Percentiles rank a stretch among this genome's conserved stretches.
phyloP scores from a whole-genome alignment of 768 basidiomycete genomes.

The Hysterangium stoloniferum region DNA sequence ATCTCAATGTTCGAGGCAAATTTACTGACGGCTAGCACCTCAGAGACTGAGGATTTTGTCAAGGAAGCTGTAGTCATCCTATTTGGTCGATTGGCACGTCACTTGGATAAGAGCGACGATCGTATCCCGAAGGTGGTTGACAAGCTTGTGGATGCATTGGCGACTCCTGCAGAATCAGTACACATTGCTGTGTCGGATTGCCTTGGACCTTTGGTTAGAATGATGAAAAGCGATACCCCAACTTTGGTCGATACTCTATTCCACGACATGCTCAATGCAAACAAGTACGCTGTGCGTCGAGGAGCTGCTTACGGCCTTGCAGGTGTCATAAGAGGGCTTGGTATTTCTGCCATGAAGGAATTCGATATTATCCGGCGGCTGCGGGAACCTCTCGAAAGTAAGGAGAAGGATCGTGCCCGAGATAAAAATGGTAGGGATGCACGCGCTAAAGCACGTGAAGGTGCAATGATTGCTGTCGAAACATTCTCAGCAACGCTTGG shows the following conservation, averaged over 20 bases:
- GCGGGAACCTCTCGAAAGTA: conserved; percentile 74
- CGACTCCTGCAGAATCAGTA: conserved; percentile 92
- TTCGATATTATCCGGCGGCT: conserved; percentile 71
- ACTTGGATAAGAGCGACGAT: conserved; percentile 68
- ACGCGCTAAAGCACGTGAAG: conserved; percentile 80
- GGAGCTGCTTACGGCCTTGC: conserved; percentile 96
- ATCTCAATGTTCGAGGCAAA: conserved; percentile 78
- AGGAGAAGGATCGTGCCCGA: too few relatives aligned
- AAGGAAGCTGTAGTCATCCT: conserved; percentile 94
- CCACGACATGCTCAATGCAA: conserved; percentile 63
- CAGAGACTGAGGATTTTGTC: conserved; percentile 77
- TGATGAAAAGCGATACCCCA: conserved; percentile 51
- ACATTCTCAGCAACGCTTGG: conserved; percentile 81
- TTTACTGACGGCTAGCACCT: conserved; percentile 37
- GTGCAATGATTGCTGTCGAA: conserved; percentile 92
- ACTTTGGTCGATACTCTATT: conserved; percentile 71
- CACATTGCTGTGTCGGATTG: conserved; percentile 96
- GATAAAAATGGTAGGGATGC: too few relatives aligned
- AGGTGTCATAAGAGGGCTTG: conserved; percentile 86
- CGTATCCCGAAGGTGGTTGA: conserved; percentile 79
- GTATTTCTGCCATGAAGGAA: conserved; percentile 79
- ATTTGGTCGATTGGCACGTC: conserved; percentile 86
- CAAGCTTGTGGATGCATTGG: conserved; percentile 78
- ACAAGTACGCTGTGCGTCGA: conserved; percentile 90
- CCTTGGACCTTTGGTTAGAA: conserved; percentile 74